Percentiles rank a stretch among this genome's conserved stretches.
Evolutionary conservation across 352 stramenopile genomes (phyloP).

Genomic region (Phytophthora vignae): DNA sequence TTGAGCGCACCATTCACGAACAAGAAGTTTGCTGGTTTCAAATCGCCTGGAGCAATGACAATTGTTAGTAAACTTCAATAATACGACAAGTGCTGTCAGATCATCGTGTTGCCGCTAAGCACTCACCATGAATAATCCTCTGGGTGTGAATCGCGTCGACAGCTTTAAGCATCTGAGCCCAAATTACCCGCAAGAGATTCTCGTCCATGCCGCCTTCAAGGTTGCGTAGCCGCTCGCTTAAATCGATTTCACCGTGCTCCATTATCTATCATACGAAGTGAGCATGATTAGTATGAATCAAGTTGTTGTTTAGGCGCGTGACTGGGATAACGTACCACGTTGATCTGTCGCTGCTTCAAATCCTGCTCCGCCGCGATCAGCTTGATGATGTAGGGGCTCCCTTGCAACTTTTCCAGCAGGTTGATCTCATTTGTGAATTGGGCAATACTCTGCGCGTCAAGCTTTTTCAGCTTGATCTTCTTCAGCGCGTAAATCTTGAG

Average conservation of each 20-base stretch:
- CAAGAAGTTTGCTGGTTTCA: slow-evolving; percentile 98
- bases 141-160: slow-evolving; percentile 97
- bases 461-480: slow-evolving; percentile 95
- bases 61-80: slow-evolving; percentile 13
- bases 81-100: background rate
- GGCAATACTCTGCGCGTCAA: slow-evolving; percentile 92
- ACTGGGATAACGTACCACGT: slow-evolving; percentile 56
- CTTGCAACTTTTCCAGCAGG: slow-evolving; percentile 93
- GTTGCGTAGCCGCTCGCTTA: slow-evolving; percentile 93
- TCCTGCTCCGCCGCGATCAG: slow-evolving; percentile 96
- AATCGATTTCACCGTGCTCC: slow-evolving; percentile 98
- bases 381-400: slow-evolving; percentile 96
- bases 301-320: background rate
- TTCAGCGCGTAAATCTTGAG: slow-evolving; percentile 98
- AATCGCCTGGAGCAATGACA: slow-evolving; percentile 67
- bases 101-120: background rate
- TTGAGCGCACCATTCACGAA: slow-evolving; percentile 97
- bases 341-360: slow-evolving; percentile 71
- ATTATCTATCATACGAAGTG: slow-evolving; percentile 81
- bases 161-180: slow-evolving; percentile 99
- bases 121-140: slow-evolving; percentile 92
- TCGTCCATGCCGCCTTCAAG: slow-evolving; percentile 91
- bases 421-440: slow-evolving; percentile 99
- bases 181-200: slow-evolving; percentile 98
- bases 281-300: background rate